Conservation (phyloP, 768 basidiomycete genomes). For the Chalciporus chontae region DNA sequence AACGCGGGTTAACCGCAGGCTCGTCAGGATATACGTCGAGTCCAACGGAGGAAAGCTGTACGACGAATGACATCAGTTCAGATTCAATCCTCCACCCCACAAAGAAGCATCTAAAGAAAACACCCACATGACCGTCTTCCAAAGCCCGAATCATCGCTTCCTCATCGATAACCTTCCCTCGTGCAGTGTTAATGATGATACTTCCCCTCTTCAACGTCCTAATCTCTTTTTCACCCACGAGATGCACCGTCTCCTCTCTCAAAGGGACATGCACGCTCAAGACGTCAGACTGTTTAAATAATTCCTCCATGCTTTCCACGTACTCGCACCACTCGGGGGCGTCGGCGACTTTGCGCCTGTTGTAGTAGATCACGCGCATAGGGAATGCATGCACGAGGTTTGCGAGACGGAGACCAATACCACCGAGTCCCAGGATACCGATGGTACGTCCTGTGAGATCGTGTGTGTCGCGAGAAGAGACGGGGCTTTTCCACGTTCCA, state of each 20-base stretch:
- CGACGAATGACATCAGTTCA: neutral
- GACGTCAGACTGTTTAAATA: constrained; percentile 74
- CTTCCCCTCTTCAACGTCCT: constrained; percentile 72
- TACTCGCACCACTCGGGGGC: constrained; percentile 79
- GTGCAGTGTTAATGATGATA: constrained; percentile 81
- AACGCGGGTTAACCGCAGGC: constrained; percentile 71
- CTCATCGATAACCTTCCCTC: constrained; percentile 91
- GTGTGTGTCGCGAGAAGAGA: constrained; percentile 46
- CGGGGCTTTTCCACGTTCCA: constrained; percentile 57
- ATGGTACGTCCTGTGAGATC: constrained; percentile 69
- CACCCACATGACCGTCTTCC: constrained; percentile 80
- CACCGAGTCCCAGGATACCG: constrained; percentile 73
- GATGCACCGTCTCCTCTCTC: constrained; percentile 64
- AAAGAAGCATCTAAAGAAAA: constrained; percentile 8
- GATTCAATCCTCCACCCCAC: neutral
- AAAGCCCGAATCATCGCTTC: constrained; percentile 81
- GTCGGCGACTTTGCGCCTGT: constrained; percentile 49
- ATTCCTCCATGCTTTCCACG: constrained; percentile 56
- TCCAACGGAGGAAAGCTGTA: constrained; percentile 73
- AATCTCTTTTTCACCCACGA: constrained; percentile 76
- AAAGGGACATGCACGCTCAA: constrained; percentile 86
- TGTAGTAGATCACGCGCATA: constrained; percentile 87
- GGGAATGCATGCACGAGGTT: constrained; percentile 76
- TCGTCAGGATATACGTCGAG: constrained; percentile 87
- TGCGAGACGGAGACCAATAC: constrained; percentile 70